phyloP scores from a whole-genome alignment of 306 rosid species.

The Cicer pinnatifidum region DNA sequence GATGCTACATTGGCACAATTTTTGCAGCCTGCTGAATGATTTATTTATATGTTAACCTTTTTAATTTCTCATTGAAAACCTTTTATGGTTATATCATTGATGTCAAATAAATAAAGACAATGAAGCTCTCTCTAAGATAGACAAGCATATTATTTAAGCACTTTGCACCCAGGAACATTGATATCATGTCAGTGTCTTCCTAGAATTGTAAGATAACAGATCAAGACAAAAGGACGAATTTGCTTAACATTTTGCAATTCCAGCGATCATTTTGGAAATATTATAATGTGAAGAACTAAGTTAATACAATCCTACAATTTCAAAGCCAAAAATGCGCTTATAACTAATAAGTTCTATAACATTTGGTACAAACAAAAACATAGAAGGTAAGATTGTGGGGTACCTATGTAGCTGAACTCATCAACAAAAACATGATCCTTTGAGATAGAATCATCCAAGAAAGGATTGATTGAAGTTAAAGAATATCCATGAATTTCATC shows the following conservation, averaged over 20 bases:
- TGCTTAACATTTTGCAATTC: background rate
- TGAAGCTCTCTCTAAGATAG: background rate
- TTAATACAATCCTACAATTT: background rate
- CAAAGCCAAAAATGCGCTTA: background rate
- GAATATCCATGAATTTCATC: conserved; percentile 88
- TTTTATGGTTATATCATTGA: conserved; percentile 21
- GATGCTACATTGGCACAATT: conserved; percentile 78
- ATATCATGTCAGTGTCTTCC: background rate
- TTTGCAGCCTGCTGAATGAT: conserved; percentile 70
- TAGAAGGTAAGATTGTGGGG: background rate
- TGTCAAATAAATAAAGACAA: conserved; percentile 25
- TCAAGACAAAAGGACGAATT: background rate
- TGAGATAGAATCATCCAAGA: conserved; percentile 60
- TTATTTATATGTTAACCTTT: conserved; percentile 11
- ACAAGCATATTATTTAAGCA: background rate
- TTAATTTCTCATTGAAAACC: conserved; percentile 5
- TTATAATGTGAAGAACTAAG: background rate
- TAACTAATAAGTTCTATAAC: background rate
- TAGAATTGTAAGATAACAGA: background rate
- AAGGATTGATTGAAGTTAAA: conserved; percentile 76
- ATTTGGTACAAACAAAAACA: background rate
- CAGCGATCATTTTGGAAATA: background rate
- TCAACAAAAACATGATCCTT: conserved; percentile 81
- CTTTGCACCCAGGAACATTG: background rate
- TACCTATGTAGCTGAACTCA: conserved; percentile 89